Percentiles rank a stretch among this genome's conserved stretches.
Conservation (phyloP, 805 yeast genomes). For the Lipomyces oligophaga region DNA sequence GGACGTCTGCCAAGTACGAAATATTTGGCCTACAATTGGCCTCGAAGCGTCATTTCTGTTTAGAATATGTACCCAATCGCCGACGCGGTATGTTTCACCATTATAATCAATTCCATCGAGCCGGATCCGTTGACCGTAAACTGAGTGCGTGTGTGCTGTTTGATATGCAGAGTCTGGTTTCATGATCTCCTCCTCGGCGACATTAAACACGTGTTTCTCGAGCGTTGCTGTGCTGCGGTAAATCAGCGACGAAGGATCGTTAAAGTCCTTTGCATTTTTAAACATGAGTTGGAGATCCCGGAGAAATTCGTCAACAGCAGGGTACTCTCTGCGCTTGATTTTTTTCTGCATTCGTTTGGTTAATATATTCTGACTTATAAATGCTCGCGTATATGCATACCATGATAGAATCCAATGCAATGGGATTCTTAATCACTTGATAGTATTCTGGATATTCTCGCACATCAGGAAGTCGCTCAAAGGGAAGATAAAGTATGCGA, state of each 20-base stretch:
- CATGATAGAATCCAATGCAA: slow-evolving; percentile 51
- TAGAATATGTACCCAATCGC: slow-evolving; percentile 88
- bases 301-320: slow-evolving; percentile 68
- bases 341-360: slow-evolving; percentile 53
- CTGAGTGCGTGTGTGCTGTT: slow-evolving; percentile 47
- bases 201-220: slow-evolving; percentile 55
- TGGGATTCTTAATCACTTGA: slow-evolving; percentile 55
- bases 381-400: slow-evolving; percentile 5
- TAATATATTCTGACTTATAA: not conserved
- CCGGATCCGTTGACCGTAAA: slow-evolving; percentile 68
- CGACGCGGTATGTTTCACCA: slow-evolving; percentile 74
- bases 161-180: slow-evolving; percentile 77
- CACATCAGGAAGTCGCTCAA: slow-evolving; percentile 54
- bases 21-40: slow-evolving; percentile 92
- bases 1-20: slow-evolving; percentile 78
- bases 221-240: slow-evolving; percentile 59
- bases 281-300: slow-evolving; percentile 73
- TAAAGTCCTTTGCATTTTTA: slow-evolving; percentile 64
- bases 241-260: slow-evolving; percentile 54
- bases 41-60: slow-evolving; percentile 84
- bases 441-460: slow-evolving; percentile 84
- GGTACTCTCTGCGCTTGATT: slow-evolving; percentile 80
- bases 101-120: slow-evolving; percentile 68
- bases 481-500: slow-evolving; percentile 14
- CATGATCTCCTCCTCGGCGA: slow-evolving; percentile 63